These are phyloP conservation scores for Polytrichum formosum DNA, from an alignment of 225 moss, liverwort and hornwort species.

Conservation along the genomic window DNA sequence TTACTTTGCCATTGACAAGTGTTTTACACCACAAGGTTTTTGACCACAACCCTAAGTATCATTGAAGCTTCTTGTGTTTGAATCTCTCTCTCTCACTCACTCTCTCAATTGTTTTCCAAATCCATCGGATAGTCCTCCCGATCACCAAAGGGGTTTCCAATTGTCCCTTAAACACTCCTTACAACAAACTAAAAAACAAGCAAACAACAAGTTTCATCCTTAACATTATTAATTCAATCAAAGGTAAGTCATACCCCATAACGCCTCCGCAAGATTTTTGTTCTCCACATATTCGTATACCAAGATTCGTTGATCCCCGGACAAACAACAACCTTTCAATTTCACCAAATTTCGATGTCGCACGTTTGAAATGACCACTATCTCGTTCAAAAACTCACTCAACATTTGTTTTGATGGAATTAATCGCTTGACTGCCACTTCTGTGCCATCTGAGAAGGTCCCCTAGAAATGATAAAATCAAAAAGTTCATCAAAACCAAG, in stretches of 20 bases:
- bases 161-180: too few relatives aligned
- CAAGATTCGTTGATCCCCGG: slow-evolving; percentile 13
- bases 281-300: slow-evolving; percentile 19
- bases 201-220: too few relatives aligned
- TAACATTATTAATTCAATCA: too few relatives aligned
- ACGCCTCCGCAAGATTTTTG: slow-evolving; percentile 1
- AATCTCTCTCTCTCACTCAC: too few relatives aligned
- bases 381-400: slow-evolving; percentile 9
- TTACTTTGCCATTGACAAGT: too few relatives aligned
- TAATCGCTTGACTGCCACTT: slow-evolving; percentile 11
- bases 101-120: too few relatives aligned
- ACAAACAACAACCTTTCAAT: slow-evolving; percentile 17
- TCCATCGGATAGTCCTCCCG: too few relatives aligned
- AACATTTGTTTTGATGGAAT: slow-evolving; percentile 10
- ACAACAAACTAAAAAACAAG: too few relatives aligned
- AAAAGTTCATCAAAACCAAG: not conserved
- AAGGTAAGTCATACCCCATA: not conserved
- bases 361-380: slow-evolving; percentile 1
- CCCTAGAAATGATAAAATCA: not conserved
- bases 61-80: too few relatives aligned
- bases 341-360: slow-evolving; percentile 14
- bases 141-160: too few relatives aligned
- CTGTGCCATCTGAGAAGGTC: slow-evolving; percentile 5
- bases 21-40: too few relatives aligned
- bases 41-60: too few relatives aligned